These are phyloP conservation scores for Fimicolochytrium jonesii DNA, from an alignment of 192 early-diverging fungal genomes.

Conservation along the genomic window DNA sequence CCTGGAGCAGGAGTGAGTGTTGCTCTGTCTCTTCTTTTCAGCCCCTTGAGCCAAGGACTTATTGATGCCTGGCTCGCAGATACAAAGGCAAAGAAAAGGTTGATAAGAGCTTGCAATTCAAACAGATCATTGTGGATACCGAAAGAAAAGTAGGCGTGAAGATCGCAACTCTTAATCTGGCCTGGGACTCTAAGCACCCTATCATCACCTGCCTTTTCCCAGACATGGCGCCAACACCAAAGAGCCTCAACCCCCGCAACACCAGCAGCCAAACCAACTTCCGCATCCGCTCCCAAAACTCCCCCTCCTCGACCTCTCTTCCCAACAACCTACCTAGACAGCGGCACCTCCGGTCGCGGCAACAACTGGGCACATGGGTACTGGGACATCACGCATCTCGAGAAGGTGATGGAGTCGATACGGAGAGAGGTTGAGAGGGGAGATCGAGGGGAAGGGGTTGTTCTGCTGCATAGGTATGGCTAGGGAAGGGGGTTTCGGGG, in stretches of 20 bases:
- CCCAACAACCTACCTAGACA: slow-evolving; percentile 16
- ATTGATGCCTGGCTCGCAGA: background rate
- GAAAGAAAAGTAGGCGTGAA: slow-evolving; percentile 34
- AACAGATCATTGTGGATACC: slow-evolving; percentile 37
- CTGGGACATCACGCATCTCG: slow-evolving; percentile 25
- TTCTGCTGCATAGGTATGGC: slow-evolving; percentile 32
- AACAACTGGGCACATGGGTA: slow-evolving; percentile 51
- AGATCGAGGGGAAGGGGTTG: slow-evolving; percentile 3
- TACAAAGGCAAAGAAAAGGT: background rate
- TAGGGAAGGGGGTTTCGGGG: too few species aligned
- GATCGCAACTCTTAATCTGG: background rate
- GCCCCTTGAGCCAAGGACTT: background rate
- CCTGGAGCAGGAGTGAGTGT: slow-evolving; percentile 24
- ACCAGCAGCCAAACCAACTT: too few species aligned
- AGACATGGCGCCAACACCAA: slow-evolving; percentile 21
- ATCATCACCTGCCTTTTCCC: background rate
- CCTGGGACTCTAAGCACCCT: background rate
- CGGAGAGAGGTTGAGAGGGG: slow-evolving; percentile 10
- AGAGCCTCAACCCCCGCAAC: background rate
- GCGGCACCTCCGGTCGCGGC: slow-evolving; percentile 35
- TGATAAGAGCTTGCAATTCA: background rate
- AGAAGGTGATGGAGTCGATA: slow-evolving; percentile 19
- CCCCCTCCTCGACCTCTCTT: too few species aligned
- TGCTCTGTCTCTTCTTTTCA: background rate
- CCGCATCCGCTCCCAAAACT: too few species aligned